Evolutionary conservation across 441 rosid species (phyloP).

Genomic region (Croton setiger): DNA sequence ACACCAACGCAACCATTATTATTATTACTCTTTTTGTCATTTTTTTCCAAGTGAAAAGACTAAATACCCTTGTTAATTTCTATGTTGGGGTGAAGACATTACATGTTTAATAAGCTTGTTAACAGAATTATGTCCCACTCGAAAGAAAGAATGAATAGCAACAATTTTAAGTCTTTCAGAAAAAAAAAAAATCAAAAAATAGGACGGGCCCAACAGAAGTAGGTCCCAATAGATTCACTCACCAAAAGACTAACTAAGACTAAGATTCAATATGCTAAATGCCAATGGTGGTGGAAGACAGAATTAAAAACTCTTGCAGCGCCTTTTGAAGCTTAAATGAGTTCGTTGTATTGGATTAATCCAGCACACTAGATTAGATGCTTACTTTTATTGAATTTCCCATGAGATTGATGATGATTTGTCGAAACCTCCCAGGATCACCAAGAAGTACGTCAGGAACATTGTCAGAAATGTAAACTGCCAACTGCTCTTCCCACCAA

Average conservation of each 20-base stretch:
- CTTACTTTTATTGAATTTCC: conserved; percentile 95
- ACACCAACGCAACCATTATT: too few relatives aligned
- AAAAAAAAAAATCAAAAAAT: neutral
- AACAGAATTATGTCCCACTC: too few relatives aligned
- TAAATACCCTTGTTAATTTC: too few relatives aligned
- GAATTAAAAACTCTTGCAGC: neutral
- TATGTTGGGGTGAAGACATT: neutral
- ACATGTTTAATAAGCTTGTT: neutral
- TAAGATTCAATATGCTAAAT: neutral
- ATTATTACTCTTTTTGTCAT: too few relatives aligned
- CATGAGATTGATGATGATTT: conserved; percentile 87
- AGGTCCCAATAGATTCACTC: neutral
- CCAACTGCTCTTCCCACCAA: conserved; percentile 53
- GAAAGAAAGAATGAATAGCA: neutral
- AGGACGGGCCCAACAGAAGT: neutral
- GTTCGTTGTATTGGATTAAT: neutral
- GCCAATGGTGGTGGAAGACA: neutral
- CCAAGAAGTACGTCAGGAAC: conserved; percentile 81
- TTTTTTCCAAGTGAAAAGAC: too few relatives aligned
- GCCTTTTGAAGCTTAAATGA: neutral
- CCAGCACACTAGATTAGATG: conserved; percentile 10
- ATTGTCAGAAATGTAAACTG: conserved; percentile 72
- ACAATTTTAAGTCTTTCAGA: neutral
- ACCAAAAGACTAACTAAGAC: neutral
- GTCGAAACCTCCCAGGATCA: conserved; percentile 89